Base-by-base conservation (phyloP, 2,329 filamentous ascomycete species). In the Dendryphion nanum region DNA sequence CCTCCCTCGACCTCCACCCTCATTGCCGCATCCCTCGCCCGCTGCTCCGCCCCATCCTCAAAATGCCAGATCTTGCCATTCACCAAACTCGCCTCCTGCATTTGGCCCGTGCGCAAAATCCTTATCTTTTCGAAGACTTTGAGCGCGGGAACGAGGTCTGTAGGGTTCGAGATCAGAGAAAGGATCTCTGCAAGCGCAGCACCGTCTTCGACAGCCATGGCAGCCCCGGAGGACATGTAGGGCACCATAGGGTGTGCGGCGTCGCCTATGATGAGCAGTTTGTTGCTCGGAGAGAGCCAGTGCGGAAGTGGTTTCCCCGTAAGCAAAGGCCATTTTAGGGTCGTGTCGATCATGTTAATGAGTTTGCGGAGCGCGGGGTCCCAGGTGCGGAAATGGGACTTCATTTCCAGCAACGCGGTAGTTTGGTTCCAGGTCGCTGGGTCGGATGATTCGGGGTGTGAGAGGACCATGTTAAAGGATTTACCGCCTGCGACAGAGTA, bases 141-240 rank as follows among this genome's bases (percentile, higher is more conserved):
- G 4, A 76, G 51, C 0, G 66, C 50, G 0, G 68, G 62, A 5
- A 46, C 38, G 1, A 74, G 38, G 19, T 70, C 49, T 1, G 46
- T 33, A 0, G 20, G 10, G 1, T 51, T 47, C 0, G 26, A 30
- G 3, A 71, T 53, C 1, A 62, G 44, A 10, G 42, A 47, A 3
- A 74, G 45, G 0, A 56, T 57, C 3, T 42, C 67, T 1, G 82
- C 82, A 0, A 86, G 62, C 0, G 82, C 79, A 0, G 81, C 80
- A 0, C 81, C 82, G 37, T 86, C 83, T 54, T 86, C 83, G 1
- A 86, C 67, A 0, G 78, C 77, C 2, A 76, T 80, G 51, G 83
- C 83, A 12, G 82, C 83, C 0, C 83, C 53, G 33, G 53, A 45
- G 2, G 39, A 40, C 48, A 53, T 49, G 39, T 51, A 56, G 2